Evolutionary conservation across 306 rosid genomes (phyloP).

Genomic region (Cicer chorassanicum): DNA sequence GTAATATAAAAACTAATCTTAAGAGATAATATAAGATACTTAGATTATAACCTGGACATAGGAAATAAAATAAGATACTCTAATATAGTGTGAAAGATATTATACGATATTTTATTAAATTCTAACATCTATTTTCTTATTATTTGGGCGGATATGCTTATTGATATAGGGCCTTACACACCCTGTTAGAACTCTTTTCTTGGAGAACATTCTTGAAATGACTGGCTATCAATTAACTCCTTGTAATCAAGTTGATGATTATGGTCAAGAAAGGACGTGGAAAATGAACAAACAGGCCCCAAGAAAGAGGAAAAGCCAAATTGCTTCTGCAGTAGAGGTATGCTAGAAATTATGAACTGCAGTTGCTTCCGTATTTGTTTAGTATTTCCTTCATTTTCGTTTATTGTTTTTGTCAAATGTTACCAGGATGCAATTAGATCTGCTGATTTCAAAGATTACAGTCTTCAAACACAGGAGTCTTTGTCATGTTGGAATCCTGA

Average conservation of each 20-base stretch:
- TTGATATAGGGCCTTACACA: constrained; percentile 77
- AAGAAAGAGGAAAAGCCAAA: constrained; percentile 96
- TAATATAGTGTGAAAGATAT: too few relatives aligned
- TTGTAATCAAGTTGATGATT: constrained; percentile 90
- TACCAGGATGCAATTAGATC: constrained; percentile 80
- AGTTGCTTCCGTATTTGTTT: constrained; percentile 19
- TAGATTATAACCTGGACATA: too few relatives aligned
- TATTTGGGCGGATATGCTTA: constrained; percentile 41
- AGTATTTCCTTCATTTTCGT: constrained; percentile 35
- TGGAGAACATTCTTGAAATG: constrained; percentile 86
- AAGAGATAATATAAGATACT: too few relatives aligned
- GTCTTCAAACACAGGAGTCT: constrained; percentile 80
- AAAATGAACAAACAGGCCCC: constrained; percentile 90
- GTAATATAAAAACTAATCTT: too few relatives aligned
- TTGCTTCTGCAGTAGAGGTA: constrained; percentile 90
- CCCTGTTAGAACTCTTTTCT: constrained; percentile 80
- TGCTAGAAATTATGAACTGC: constrained; percentile 28
- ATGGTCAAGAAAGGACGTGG: constrained; percentile 93
- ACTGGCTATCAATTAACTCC: constrained; percentile 78
- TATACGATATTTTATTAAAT: too few relatives aligned
- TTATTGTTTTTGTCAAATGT: constrained; percentile 38
- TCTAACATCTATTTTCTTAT: constrained; percentile 20
- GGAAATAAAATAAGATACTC: too few relatives aligned
- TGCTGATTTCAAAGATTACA: constrained; percentile 74
- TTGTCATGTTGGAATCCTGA: constrained; percentile 95